Percentiles rank a stretch among this genome's conserved stretches.
phyloP scores from a whole-genome alignment of 192 early-diverging fungal genomes.

The Mortierella claussenii region DNA sequence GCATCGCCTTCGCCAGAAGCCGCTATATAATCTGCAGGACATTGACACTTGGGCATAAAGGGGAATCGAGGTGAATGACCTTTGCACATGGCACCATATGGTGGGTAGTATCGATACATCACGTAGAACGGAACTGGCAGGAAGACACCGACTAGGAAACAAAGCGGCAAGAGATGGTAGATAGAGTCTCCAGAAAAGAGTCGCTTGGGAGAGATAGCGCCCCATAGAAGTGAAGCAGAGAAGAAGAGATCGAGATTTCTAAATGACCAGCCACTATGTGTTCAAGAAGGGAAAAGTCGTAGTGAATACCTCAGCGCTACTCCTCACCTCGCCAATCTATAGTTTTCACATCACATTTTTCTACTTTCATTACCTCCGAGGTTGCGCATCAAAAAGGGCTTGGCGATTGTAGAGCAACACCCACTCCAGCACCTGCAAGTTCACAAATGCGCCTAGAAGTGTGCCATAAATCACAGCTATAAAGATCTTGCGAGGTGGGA shows the following conservation, averaged over 20 bases:
- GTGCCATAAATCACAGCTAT: constrained; percentile 42
- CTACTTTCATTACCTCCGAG: constrained; percentile 7
- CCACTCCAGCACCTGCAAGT: constrained; percentile 42
- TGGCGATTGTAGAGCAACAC: constrained; percentile 32
- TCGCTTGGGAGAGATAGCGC: constrained; percentile 32
- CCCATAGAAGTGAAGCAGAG: constrained; percentile 41
- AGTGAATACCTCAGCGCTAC: not conserved
- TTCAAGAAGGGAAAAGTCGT: too few species aligned
- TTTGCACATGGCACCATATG: constrained; percentile 28
- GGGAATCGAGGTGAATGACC: constrained; percentile 11
- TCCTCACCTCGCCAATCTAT: not conserved
- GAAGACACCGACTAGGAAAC: constrained; percentile 33
- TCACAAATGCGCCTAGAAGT: constrained; percentile 25
- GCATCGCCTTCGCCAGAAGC: constrained; percentile 1
- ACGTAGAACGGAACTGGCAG: constrained; percentile 45
- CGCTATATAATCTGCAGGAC: constrained; percentile 3
- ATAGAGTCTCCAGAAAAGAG: constrained; percentile 23
- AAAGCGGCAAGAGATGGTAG: constrained; percentile 31
- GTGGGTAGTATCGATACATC: constrained; percentile 36
- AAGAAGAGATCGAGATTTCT: constrained; percentile 45
- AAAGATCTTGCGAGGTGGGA: constrained; percentile 37
- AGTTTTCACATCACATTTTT: not conserved
- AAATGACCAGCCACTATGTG: constrained; percentile 38
- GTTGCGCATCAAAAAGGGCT: constrained; percentile 25
- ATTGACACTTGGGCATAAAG: constrained; percentile 30